A percentile compares a stretch with the other conserved stretches of the same genome.
These are phyloP conservation scores for Pittosporum tobira DNA, from an alignment of 129 eudicot genomes.

Conservation along the genomic window DNA sequence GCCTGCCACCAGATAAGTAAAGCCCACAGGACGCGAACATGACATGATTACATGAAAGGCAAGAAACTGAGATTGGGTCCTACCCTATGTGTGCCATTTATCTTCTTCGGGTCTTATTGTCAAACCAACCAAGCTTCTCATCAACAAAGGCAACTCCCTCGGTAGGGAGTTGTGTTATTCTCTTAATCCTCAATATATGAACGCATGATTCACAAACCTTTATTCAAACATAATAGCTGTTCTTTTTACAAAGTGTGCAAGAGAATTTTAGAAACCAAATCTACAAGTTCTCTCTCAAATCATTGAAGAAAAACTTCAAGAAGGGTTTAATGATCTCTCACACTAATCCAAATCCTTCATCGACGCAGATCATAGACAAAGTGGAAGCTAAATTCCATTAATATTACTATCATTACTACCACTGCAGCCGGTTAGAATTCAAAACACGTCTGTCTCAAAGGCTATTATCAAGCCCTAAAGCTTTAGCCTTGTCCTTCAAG, in stretches of 20 bases:
- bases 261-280: constrained; percentile 13
- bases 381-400: constrained; percentile 8
- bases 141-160: constrained; percentile 25
- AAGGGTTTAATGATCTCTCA: neutral
- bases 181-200: constrained; percentile 20
- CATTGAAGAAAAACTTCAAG: constrained; percentile 11
- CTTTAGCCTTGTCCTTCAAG: constrained; percentile 61
- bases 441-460: constrained; percentile 13
- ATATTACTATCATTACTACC: neutral
- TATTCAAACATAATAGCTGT: constrained; percentile 12
- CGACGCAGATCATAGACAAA: neutral
- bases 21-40: constrained; percentile 16
- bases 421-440: neutral
- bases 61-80: constrained; percentile 32
- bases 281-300: constrained; percentile 6
- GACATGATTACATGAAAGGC: constrained; percentile 2
- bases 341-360: neutral
- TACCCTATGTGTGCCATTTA: too few relatives aligned
- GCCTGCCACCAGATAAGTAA: neutral
- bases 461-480: constrained; percentile 52
- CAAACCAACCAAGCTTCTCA: constrained; percentile 10
- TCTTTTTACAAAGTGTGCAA: neutral
- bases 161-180: constrained; percentile 6
- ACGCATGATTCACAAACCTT: constrained; percentile 17
- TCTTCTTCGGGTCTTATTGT: too few relatives aligned